Percentiles rank a stretch among this genome's conserved stretches.
phyloP scores from a whole-genome alignment of 805 yeast species.

The Metschnikowia bowlesiae region DNA sequence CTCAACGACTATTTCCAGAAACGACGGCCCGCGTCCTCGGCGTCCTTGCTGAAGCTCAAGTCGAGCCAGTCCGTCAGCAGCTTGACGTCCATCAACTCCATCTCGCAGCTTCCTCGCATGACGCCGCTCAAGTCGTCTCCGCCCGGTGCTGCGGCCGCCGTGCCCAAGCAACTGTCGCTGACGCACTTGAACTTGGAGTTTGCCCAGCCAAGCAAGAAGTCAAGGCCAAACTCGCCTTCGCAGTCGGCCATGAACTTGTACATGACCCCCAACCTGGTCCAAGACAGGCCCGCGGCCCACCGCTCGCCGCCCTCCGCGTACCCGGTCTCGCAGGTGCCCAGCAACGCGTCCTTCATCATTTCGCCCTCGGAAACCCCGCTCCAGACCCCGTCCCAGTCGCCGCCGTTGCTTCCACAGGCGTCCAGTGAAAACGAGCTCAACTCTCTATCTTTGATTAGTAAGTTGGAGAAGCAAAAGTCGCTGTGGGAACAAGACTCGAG shows the following conservation, averaged over 20 bases:
- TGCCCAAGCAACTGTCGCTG: constrained; percentile 27
- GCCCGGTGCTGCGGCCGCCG: constrained; percentile 4
- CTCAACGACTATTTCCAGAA: constrained; percentile 32
- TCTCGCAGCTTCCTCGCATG: constrained; percentile 31
- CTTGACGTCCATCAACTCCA: constrained; percentile 14
- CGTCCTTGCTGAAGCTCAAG: constrained; percentile 22
- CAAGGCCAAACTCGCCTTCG: constrained; percentile 47
- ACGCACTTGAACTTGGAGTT: constrained; percentile 37
- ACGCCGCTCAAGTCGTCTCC: constrained; percentile 37
- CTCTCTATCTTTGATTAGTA: constrained; percentile 22
- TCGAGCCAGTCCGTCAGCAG: constrained; percentile 17
- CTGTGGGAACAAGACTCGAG: constrained; percentile 17
- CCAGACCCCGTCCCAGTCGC: constrained; percentile 47
- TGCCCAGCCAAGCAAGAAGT: constrained; percentile 33
- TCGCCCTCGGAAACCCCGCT: constrained; percentile 46
- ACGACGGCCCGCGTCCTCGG: constrained; percentile 17
- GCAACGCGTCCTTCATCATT: constrained; percentile 22
- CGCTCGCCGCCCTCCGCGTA: constrained; percentile 1
- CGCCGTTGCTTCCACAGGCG: constrained; percentile 34
- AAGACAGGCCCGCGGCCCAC: background rate
- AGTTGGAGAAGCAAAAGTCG: constrained; percentile 21
- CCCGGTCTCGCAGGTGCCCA: constrained; percentile 5
- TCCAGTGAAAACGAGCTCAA: constrained; percentile 15
- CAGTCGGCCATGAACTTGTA: constrained; percentile 11
- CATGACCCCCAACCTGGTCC: constrained; percentile 4